These are phyloP conservation scores for Paraurostyla sp. DNA, from an alignment of 73 alveolate genomes.

Conservation along the genomic window DNA sequence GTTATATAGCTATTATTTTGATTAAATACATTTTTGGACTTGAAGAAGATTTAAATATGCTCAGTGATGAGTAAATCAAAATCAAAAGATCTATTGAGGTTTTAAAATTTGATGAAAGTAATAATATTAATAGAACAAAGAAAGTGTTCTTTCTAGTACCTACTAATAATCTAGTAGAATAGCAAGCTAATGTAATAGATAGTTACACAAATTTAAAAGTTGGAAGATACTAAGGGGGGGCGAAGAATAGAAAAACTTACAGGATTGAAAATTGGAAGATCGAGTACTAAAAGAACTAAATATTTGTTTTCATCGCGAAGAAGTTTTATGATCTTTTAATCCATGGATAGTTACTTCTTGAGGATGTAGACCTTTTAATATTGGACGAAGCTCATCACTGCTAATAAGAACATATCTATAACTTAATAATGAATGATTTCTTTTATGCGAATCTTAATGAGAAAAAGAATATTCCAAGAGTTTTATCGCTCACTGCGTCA, in stretches of 20 bases:
- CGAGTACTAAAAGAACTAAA: conserved; percentile 55
- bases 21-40: neutral
- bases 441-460: conserved; percentile 52
- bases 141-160: conserved; percentile 56
- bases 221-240: conserved; percentile 75
- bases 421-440: conserved; percentile 83
- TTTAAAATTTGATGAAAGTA: neutral
- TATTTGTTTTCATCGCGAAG: conserved; percentile 77
- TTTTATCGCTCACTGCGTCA: conserved; percentile 86
- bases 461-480: neutral
- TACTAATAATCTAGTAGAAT: conserved; percentile 56
- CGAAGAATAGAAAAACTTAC: conserved; percentile 53
- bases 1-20: conserved; percentile 7
- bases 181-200: conserved; percentile 72
- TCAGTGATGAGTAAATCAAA: neutral
- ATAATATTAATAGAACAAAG: neutral
- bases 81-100: neutral
- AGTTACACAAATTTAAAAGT: conserved; percentile 64
- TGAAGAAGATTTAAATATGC: neutral
- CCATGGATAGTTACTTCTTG: conserved; percentile 72
- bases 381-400: conserved; percentile 91
- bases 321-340: conserved; percentile 74
- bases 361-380: conserved; percentile 72
- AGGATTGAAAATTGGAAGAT: conserved; percentile 57
- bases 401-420: conserved; percentile 77